Evolutionary conservation across 2,329 filamentous ascomycete species (phyloP), one percentile per base, ranked within the genome.

Genomic region (Dendrostoma leiphaemia): DNA sequence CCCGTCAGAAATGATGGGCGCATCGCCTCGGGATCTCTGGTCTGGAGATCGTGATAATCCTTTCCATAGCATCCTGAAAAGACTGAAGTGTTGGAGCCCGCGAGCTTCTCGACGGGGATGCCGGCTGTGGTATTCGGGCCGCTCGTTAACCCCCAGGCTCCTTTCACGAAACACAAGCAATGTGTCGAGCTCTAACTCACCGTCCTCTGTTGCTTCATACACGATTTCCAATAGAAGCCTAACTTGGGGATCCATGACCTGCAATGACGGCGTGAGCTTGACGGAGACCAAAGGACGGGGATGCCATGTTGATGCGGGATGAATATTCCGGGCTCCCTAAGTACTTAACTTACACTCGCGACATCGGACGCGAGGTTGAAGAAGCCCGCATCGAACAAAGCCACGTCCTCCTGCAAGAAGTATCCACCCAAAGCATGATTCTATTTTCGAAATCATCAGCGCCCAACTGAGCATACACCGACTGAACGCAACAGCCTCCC

Each of bases 11-110:
- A 56, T 40, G 58, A 56, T 55, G 53, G 6, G 8, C 67, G 70
- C 54, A 69, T 66, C 19, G 63, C 63, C 17, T 72, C 67, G n/a
- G 65, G 62, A 47, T 71, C 69, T 40, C 61, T 62, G 17, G 61
- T 57, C 28, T 60, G 58, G 26, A 65, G 59, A 13, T 63, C 64
- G 26, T 61, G 59, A 51, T 66, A 67, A 34, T 66, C 65, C 29
- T 60, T 62, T 13, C 62, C 61, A 19, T 64, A 68, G 23, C 61
- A 63, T n/a, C 65, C 68, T 31, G 69, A 59, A 54, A 66, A 72
- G 6, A 68, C 67, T 21, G 65, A 64, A 44, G 66, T 66, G 23
- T 57, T 58, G 21, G 61, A 58, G 32, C 61, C 58, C 19, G 64
- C 60, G 35, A 65, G 59, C 35, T 63, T 61, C 51, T 63, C 54